phyloP scores from a whole-genome alignment of 495 filamentous ascomycete species.

The Podospora anserina region DNA sequence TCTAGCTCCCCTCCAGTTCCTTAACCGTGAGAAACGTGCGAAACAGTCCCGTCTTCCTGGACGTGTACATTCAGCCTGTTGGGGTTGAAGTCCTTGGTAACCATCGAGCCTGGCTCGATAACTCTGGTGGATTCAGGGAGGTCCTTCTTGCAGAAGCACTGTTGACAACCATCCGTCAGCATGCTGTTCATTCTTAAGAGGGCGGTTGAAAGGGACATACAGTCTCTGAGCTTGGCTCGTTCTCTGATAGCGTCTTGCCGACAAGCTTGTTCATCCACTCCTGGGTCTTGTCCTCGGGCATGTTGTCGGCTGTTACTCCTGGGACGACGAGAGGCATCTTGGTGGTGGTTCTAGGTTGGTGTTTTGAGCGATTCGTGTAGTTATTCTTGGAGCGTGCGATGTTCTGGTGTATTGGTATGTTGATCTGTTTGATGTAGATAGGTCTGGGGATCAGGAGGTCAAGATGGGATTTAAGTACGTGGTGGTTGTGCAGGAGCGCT shows the following conservation, averaged over 20 bases:
- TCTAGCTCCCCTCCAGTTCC: background rate
- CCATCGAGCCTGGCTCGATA: conserved; percentile 59
- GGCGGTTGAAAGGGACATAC: conserved; percentile 26
- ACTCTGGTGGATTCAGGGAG: conserved; percentile 67
- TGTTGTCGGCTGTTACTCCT: conserved; percentile 59
- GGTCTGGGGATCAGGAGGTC: background rate
- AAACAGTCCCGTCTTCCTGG: conserved; percentile 68
- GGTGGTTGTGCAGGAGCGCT: background rate
- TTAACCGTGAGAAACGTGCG: conserved; percentile 61
- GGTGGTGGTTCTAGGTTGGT: conserved; percentile 29
- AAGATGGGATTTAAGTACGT: background rate
- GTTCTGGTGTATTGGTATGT: background rate
- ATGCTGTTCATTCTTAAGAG: background rate
- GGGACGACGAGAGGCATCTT: conserved; percentile 81
- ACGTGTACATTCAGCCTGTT: conserved; percentile 70
- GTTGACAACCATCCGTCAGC: conserved; percentile 6
- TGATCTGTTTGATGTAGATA: background rate
- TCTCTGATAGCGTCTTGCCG: conserved; percentile 62
- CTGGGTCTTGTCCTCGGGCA: conserved; percentile 50
- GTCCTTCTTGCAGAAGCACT: conserved; percentile 75
- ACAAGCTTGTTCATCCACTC: conserved; percentile 72
- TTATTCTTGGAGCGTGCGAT: background rate
- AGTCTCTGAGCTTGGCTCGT: conserved; percentile 39
- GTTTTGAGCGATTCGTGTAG: background rate
- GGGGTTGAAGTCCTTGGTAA: conserved; percentile 59